Conservation (phyloP, 345 rosid genomes). For the Eucalyptus cladocalyx region DNA sequence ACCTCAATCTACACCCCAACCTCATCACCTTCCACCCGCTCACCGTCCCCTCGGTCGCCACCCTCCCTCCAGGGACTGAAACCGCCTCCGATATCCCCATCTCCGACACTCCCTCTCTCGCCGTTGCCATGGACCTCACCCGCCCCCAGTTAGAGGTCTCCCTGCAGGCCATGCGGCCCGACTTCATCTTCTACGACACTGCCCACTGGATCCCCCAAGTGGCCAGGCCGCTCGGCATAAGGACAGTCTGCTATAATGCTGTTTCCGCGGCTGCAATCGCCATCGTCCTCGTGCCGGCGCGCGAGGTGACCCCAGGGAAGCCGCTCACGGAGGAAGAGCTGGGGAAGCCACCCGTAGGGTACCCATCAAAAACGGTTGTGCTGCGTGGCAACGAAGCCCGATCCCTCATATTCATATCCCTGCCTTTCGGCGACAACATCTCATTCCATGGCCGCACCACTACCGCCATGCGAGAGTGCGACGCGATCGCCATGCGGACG, state of each 20-base stretch:
- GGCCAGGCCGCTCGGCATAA: slow-evolving; percentile 40
- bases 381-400: too few relatives aligned
- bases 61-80: slow-evolving; percentile 62
- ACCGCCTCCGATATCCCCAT: slow-evolving; percentile 65
- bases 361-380: background rate
- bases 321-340: slow-evolving; percentile 31
- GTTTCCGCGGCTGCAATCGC: slow-evolving; percentile 53
- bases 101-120: slow-evolving; percentile 19
- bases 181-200: slow-evolving; percentile 34
- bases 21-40: slow-evolving; percentile 20
- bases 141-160: slow-evolving; percentile 38
- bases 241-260: slow-evolving; percentile 27
- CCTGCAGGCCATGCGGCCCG: slow-evolving; percentile 17
- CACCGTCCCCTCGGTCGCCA: slow-evolving; percentile 22
- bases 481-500: slow-evolving; percentile 16
- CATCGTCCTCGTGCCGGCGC: slow-evolving; percentile 46
- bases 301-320: slow-evolving; percentile 14
- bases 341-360: slow-evolving; percentile 37
- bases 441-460: too few relatives aligned
- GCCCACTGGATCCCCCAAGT: slow-evolving; percentile 17
- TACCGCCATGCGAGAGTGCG: too few relatives aligned
- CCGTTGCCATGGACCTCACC: slow-evolving; percentile 49
- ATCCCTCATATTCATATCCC: too few relatives aligned
- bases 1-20: slow-evolving; percentile 19
- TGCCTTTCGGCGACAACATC: too few relatives aligned